A percentile compares a stretch with the other conserved stretches of the same genome.
phyloP scores from a whole-genome alignment of 2,329 filamentous ascomycete species.

The Dothideomycetes sp. region DNA sequence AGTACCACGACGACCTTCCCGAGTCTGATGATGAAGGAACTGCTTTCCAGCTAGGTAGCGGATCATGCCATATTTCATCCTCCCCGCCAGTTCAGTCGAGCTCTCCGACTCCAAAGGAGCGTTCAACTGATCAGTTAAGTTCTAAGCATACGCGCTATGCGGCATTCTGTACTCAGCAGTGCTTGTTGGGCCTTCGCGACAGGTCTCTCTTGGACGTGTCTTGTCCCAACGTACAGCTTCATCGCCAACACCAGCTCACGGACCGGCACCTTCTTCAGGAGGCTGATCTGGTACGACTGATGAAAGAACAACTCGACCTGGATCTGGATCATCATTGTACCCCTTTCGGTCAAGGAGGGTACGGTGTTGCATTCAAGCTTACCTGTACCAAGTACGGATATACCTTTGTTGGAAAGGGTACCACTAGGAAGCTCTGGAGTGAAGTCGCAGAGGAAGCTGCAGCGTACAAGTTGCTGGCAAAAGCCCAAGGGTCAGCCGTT shows the following conservation, averaged over 20 bases:
- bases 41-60: too few species aligned
- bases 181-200: slow-evolving; percentile 3
- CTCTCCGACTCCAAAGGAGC: not conserved
- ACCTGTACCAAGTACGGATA: slow-evolving; percentile 17
- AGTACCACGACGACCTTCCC: not conserved
- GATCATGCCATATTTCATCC: slow-evolving; percentile 2
- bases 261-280: slow-evolving; percentile 4
- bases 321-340: slow-evolving; percentile 19
- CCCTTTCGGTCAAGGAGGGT: slow-evolving; percentile 16
- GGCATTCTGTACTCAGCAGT: slow-evolving; percentile 5
- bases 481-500: slow-evolving; percentile 25
- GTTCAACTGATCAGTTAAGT: not conserved
- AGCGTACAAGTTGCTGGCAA: slow-evolving; percentile 25
- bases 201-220: not conserved
- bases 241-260: slow-evolving; percentile 1
- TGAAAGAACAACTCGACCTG: slow-evolving; percentile 19
- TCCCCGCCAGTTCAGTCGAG: slow-evolving; percentile 1
- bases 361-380: slow-evolving; percentile 20
- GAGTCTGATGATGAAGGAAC: slow-evolving; percentile 1
- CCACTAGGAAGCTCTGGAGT: slow-evolving; percentile 19
- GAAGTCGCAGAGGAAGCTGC: slow-evolving; percentile 26
- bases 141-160: not conserved
- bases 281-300: slow-evolving; percentile 11
- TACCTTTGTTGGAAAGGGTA: slow-evolving; percentile 21
- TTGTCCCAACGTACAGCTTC: slow-evolving; percentile 4